Evolutionary conservation across 2,329 filamentous ascomycete species (phyloP).

Genomic region (Sclerotinia minor): DNA sequence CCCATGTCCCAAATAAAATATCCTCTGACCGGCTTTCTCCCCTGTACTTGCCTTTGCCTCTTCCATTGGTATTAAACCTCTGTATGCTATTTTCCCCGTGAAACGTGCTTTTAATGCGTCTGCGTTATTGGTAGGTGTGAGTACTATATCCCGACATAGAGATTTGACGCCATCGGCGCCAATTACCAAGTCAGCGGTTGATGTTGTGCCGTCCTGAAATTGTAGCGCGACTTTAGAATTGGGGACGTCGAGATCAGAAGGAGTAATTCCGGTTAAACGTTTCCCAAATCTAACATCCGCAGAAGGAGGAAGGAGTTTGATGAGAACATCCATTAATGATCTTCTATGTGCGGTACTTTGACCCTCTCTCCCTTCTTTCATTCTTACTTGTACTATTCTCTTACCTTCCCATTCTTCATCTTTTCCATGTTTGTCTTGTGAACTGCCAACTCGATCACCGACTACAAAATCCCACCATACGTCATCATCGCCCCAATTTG

Average conservation of each 20-base stretch:
- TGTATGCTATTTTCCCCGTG: slow-evolving; percentile 48
- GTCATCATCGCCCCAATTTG: slow-evolving; percentile 8
- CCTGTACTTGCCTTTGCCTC: slow-evolving; percentile 18
- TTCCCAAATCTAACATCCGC: slow-evolving; percentile 8
- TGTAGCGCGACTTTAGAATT: background rate
- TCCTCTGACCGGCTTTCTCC: background rate
- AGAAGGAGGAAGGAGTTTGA: slow-evolving; percentile 10
- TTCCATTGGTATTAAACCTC: slow-evolving; percentile 59
- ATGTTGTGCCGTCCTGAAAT: slow-evolving; percentile 1
- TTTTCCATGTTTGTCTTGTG: background rate
- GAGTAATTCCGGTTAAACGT: background rate
- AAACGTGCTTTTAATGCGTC: slow-evolving; percentile 1
- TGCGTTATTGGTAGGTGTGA: background rate
- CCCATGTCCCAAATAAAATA: slow-evolving; percentile 55
- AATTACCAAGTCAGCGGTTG: background rate
- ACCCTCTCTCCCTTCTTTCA: slow-evolving; percentile 17
- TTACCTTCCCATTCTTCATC: background rate
- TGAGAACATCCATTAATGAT: slow-evolving; percentile 11
- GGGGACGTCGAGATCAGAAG: too few species aligned
- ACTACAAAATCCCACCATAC: slow-evolving; percentile 15
- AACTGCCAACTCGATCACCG: background rate
- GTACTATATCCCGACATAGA: slow-evolving; percentile 5
- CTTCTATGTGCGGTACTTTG: slow-evolving; percentile 11
- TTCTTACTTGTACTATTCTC: background rate
- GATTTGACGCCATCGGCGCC: slow-evolving; percentile 11